Percentiles rank a stretch among this genome's conserved stretches.
phyloP scores from a whole-genome alignment of 164 flowering plant species.

The Magnolia sinica region DNA sequence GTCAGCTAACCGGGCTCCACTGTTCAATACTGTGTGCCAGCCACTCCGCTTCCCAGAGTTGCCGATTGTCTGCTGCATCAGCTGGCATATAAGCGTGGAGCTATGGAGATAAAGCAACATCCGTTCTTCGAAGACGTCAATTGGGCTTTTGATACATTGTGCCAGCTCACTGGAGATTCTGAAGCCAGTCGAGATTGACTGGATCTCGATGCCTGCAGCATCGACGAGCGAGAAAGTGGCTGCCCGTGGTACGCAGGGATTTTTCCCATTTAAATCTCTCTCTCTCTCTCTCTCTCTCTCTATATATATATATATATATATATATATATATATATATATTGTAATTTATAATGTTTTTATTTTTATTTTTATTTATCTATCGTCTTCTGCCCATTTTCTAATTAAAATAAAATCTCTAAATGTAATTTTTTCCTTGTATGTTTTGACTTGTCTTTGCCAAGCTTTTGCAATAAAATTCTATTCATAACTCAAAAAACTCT shows the following conservation, averaged over 20 bases:
- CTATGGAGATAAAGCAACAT: constrained; percentile 85
- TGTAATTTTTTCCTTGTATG: too few relatives aligned
- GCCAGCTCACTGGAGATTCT: constrained; percentile 83
- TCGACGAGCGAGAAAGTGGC: constrained; percentile 43
- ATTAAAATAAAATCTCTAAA: too few relatives aligned
- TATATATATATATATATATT: too few relatives aligned
- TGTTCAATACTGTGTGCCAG: constrained; percentile 82
- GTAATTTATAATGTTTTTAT: constrained; percentile 32
- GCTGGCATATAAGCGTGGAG: constrained; percentile 72
- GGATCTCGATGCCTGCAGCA: constrained; percentile 34
- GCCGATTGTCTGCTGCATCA: constrained; percentile 68
- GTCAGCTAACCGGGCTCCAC: constrained; percentile 73
- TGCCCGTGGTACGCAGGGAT: not conserved
- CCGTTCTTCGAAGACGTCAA: constrained; percentile 83
- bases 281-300: too few relatives aligned
- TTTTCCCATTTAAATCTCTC: too few relatives aligned
- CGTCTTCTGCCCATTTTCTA: too few relatives aligned
- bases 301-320: too few relatives aligned
- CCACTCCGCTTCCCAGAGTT: constrained; percentile 77
- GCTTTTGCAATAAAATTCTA: too few relatives aligned
- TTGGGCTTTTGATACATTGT: constrained; percentile 80
- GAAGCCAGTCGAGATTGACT: constrained; percentile 55
- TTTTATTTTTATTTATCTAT: too few relatives aligned
- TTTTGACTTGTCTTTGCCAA: too few relatives aligned
- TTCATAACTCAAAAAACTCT: too few relatives aligned